phyloP scores from a whole-genome alignment of 169 alveolate species.

The Babesia divergens region DNA sequence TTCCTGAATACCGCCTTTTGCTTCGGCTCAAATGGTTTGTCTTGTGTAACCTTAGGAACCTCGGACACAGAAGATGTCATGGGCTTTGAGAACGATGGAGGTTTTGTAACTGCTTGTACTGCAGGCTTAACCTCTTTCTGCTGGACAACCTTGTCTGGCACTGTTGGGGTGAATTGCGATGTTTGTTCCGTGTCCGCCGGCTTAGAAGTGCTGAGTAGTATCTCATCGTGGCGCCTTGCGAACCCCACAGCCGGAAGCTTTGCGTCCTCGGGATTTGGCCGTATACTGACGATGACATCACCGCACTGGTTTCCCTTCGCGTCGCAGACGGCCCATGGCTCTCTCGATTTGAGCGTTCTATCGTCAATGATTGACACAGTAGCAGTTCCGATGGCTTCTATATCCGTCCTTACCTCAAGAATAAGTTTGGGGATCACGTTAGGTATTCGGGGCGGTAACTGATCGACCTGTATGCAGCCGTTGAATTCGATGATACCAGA shows the following conservation, averaged over 20 bases:
- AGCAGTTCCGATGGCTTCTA: conserved; percentile 52
- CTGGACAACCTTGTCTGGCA: conserved; percentile 13
- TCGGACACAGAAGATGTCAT: conserved; percentile 5
- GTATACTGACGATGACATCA: conserved; percentile 69
- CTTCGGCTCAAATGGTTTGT: conserved; percentile 33
- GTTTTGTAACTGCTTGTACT: not conserved
- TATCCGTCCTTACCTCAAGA: conserved; percentile 67
- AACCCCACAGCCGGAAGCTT: conserved; percentile 81
- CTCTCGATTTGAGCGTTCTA: conserved; percentile 60
- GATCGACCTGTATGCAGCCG: conserved; percentile 54
- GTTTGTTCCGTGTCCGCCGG: conserved; percentile 1
- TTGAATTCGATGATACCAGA: conserved; percentile 67
- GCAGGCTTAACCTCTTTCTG: not conserved
- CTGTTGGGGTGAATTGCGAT: conserved; percentile 9
- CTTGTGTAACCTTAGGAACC: conserved; percentile 7
- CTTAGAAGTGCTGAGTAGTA: not conserved
- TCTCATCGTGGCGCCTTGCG: conserved; percentile 28
- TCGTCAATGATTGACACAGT: conserved; percentile 63
- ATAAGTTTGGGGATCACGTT: conserved; percentile 75
- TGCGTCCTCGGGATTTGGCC: conserved; percentile 69
- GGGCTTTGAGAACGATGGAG: not conserved
- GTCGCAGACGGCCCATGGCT: conserved; percentile 71
- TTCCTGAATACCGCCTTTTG: conserved; percentile 26
- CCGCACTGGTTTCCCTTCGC: conserved; percentile 64
- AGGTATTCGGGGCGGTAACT: conserved; percentile 75